Percentiles rank a stretch among this genome's conserved stretches.
Conservation (phyloP, 257 asterid genomes). For the Jasminum sambac region DNA sequence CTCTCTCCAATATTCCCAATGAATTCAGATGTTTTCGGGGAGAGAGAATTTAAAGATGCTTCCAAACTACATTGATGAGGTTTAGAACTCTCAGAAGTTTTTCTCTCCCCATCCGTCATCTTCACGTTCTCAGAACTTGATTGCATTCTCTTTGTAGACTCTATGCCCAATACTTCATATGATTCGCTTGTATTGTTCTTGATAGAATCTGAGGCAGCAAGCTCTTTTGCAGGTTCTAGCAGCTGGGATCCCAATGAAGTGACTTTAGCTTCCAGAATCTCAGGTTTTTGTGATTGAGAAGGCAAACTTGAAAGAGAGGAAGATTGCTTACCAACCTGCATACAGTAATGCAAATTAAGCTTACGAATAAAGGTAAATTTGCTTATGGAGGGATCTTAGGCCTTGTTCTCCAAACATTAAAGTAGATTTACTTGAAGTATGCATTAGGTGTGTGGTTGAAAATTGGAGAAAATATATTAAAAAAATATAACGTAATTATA, state of each 20-base stretch:
- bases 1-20: constrained; percentile 10
- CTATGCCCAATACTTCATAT: constrained; percentile 17
- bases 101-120: constrained; percentile 20
- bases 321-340: constrained; percentile 36
- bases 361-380: constrained; percentile 14
- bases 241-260: constrained; percentile 11
- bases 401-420: no score
- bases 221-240: constrained; percentile 14
- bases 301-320: constrained; percentile 25
- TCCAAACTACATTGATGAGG: constrained; percentile 12
- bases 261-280: constrained; percentile 18
- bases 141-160: constrained; percentile 14
- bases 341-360: not conserved
- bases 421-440: no score
- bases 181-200: constrained; percentile 15
- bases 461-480: no score
- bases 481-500: no score
- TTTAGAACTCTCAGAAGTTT: constrained; percentile 13
- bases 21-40: constrained; percentile 10
- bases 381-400: constrained; percentile 4
- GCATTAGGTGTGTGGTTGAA: no score
- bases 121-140: constrained; percentile 14
- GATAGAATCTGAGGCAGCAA: not conserved
- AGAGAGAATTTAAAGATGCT: constrained; percentile 11
- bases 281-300: constrained; percentile 21